Base-by-base conservation (phyloP, 2,329 filamentous ascomycete genomes). In the Sporothrix globosa region DNA sequence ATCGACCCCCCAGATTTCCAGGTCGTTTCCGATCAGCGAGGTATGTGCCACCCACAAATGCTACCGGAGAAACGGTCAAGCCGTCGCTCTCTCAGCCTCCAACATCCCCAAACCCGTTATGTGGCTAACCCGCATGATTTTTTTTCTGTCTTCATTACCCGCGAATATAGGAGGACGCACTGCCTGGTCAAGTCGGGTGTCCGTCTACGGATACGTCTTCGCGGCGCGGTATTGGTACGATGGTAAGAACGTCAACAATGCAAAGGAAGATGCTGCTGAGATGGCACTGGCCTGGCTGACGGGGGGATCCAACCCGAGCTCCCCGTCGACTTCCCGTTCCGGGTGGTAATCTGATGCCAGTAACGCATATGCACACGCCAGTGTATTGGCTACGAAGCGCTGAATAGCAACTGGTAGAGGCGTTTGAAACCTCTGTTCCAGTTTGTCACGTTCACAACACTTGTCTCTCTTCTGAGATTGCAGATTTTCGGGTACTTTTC, bases 201-300 rank as follows among this genome's bases (percentile, higher is more conserved):
- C 84, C n/a, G 86, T 97, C 71, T 84, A 87, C 75, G 90, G 89
- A 69, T 82, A 85, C 67, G 85, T 82, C 61, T 85, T 92, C 76
- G 78, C 85, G n/a, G 93, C 93, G 61, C 88, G 92, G 73, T 97
- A 89, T 81, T 97, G 92, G 92, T 97, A 97, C 81, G 93, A 96
- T 79, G 93, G 93, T 72, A 89, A 92, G 78, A 93, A 92, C 77
- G 85, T 95, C 79, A 88, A 94, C 83, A 96, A 96, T 77, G 93
- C 93, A 71, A 90, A 88, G 81, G 93, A 97, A 80, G 93, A 97
- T 78, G 93, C 92, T n/a, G 93, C 93, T 74, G 92, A 97, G 81
- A 86, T 91, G 73, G 93, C 93, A 34, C 80, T 91, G 72, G 86
- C 84, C 76, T 86, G 84, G 80, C 79, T 92, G 69, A 81, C 74